Evolutionary conservation across 1,284 basidiomycete species (phyloP).

Genomic region (Cutaneotrichosporon sp.): DNA sequence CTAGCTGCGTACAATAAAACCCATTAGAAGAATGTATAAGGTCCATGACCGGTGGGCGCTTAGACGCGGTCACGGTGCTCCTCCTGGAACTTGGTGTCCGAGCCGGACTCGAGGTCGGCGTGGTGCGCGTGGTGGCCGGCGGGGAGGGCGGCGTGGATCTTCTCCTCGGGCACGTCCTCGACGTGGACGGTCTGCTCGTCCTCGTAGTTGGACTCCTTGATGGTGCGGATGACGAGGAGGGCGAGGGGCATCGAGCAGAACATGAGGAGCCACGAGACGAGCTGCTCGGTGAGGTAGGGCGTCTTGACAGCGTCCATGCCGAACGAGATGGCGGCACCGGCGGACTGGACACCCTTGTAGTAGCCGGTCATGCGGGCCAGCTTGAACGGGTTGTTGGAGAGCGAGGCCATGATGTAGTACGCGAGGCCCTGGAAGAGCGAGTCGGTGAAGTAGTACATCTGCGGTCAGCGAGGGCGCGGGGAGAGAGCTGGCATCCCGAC

Average conservation of each 20-base stretch:
- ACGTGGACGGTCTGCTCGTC: conserved; percentile 31
- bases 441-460: conserved; percentile 47
- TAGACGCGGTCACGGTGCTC: conserved; percentile 4
- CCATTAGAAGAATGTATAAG: no score
- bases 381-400: conserved; percentile 41
- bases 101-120: conserved; percentile 8
- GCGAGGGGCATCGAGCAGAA: conserved; percentile 40
- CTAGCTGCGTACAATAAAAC: no score
- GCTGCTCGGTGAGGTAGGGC: conserved; percentile 42
- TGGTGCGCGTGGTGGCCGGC: conserved; percentile 29
- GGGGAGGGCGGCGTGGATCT: conserved; percentile 35
- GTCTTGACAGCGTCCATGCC: conserved; percentile 58
- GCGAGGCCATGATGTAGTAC: conserved; percentile 40
- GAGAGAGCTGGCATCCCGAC: no score
- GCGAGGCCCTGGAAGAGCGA: conserved; percentile 52
- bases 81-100: background rate
- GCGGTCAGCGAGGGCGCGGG: no score
- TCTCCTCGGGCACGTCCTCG: conserved; percentile 32
- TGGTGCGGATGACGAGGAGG: conserved; percentile 33
- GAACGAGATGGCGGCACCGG: conserved; percentile 56
- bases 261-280: conserved; percentile 42
- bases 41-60: background rate
- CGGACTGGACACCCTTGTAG: conserved; percentile 52
- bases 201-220: conserved; percentile 41
- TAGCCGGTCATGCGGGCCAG: conserved; percentile 52